Conservation (phyloP, 139 green algal species). For the Chlorella sp. region DNA sequence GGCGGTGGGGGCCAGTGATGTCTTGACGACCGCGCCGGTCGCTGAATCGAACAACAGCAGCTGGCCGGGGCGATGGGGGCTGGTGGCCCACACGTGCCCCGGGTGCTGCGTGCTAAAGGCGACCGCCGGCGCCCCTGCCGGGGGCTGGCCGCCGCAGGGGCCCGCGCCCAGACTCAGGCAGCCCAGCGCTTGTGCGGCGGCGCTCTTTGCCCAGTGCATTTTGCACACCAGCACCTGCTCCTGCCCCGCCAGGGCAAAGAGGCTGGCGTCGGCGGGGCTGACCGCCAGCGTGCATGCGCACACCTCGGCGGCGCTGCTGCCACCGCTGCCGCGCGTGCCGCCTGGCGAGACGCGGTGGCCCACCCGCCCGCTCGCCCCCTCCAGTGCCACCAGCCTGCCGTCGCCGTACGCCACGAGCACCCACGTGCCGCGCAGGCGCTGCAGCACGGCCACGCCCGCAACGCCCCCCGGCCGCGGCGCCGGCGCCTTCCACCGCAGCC, state of each 20-base stretch:
- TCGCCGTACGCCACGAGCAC: slow-evolving; percentile 7
- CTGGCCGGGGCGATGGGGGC: neutral
- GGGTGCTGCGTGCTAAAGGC: slow-evolving; percentile 1
- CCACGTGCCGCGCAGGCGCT: neutral
- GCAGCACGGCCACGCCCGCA: neutral
- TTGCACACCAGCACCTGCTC: slow-evolving; percentile 13
- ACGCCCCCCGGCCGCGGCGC: neutral
- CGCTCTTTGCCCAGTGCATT: neutral
- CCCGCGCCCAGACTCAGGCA: neutral
- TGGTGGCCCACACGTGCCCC: slow-evolving; percentile 16
- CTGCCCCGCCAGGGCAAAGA: slow-evolving; percentile 12
- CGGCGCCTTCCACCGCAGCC: slow-evolving; percentile 5
- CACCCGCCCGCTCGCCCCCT: slow-evolving; percentile 11
- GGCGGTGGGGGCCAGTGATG: slow-evolving; percentile 1
- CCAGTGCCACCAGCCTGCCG: slow-evolving; percentile 1
- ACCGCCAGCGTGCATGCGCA: too few species aligned
- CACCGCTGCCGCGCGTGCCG: slow-evolving; percentile 6
- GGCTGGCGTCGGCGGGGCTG: neutral
- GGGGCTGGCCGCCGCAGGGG: neutral
- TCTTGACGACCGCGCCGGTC: neutral
- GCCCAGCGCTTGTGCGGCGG: neutral
- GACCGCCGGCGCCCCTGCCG: neutral
- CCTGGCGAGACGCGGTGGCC: slow-evolving; percentile 11
- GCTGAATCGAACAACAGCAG: slow-evolving; percentile 17
- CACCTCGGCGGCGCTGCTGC: too few species aligned